Percentiles rank a stretch among this genome's conserved stretches.
Conservation (phyloP, 176 grass and related monocot species). For the Poa pratensis region DNA sequence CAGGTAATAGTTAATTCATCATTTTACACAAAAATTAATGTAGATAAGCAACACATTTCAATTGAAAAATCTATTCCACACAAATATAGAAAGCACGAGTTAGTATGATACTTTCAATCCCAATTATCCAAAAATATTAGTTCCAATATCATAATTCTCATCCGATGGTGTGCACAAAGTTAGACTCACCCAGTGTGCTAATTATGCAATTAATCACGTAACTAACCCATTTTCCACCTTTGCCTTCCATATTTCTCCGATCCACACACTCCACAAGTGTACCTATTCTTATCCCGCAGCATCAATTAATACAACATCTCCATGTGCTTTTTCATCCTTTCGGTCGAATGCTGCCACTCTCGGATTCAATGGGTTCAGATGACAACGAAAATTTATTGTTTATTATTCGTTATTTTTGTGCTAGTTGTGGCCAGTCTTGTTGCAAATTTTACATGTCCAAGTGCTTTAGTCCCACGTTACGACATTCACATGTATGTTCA, state of each 20-base stretch:
- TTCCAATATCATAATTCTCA: not conserved
- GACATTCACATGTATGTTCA: not conserved
- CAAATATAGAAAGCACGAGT: not conserved
- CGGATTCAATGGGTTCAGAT: not conserved
- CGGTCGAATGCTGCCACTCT: not conserved
- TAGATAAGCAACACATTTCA: not conserved
- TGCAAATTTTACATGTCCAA: not conserved
- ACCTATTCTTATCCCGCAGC: not conserved
- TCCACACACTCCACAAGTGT: not conserved
- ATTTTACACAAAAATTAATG: conserved; percentile 10
- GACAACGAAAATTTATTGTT: not conserved
- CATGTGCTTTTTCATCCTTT: not conserved
- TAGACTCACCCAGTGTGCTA: not conserved
- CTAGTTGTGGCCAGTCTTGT: not conserved
- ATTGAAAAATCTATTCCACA: conserved; percentile 13
- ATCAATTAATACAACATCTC: not conserved
- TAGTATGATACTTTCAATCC: not conserved
- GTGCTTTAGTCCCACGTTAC: not conserved
- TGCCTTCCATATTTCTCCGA: not conserved
- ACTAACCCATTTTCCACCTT: conserved; percentile 4
- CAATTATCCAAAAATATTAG: not conserved
- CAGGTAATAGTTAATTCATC: not conserved
- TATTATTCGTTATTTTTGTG: not conserved
- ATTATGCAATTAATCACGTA: not conserved
- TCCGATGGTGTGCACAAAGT: not conserved